Base-by-base conservation (phyloP, 2,329 filamentous ascomycete genomes). In the Metarhizium anisopliae region DNA sequence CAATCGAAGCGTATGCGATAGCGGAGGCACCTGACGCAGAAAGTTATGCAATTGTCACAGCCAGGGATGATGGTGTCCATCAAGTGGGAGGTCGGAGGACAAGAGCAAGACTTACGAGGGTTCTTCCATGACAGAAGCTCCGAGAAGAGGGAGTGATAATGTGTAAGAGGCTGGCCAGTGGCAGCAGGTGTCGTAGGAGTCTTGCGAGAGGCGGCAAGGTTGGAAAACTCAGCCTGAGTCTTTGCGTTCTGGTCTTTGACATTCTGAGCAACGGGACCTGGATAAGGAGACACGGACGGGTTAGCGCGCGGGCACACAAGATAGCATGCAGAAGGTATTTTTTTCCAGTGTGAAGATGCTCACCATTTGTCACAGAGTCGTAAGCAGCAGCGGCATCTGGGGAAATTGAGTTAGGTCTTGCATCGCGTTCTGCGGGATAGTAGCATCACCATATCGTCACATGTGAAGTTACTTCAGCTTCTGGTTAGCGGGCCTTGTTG, bases 121-220 rank as follows among this genome's bases (percentile, higher is more conserved):
- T 85, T 84, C 67, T 85, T 78, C 83, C 85, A 87, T 62, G 84
- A 86, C 59, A 88, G 74, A 56, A 88, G 77, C 68, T 85, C 82
- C 52, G 79, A 80, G 71, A 88, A 87, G 72, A 87, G 82, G 16
- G 83, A 87, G 74, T 87, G 84, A 69, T 87, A 88, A 70, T 86
- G 82, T 57, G 83, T 86, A 66, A 86, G 70, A 52, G 79, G 79
- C 69, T 86, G 82, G 63, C 81, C 82, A 50, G 80, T 84, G 59
- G 80, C 81, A 64, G 82, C 76, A 38, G 75, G 74, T 56, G 74
- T 72, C 52, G 71, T 61, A 55, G 81, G 82, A 52, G 79, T 80
- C 66, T 76, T 76, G 66, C 81, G 80, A 61, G 81, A 68, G 59
- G 77, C 77, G 63, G 80, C 80, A 51, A 84, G 75, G 67, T 81